Conservation (phyloP, 192 early-diverging fungal genomes). For the Globomyces pollinis-pini region DNA sequence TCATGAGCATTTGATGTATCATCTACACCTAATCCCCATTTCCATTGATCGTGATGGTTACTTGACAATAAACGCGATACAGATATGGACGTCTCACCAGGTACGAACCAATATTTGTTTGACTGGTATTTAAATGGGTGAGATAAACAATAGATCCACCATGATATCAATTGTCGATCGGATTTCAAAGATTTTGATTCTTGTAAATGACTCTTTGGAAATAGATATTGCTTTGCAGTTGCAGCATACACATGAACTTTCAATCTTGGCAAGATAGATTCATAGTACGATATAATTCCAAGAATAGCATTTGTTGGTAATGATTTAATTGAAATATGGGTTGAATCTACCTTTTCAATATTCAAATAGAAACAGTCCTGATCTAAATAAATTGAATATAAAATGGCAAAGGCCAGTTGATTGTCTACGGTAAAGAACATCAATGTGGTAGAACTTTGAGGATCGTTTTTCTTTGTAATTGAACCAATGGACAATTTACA, state of each 20-base stretch:
- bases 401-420: too few relatives aligned
- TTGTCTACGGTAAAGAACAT: too few relatives aligned
- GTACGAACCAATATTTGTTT: neutral
- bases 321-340: too few relatives aligned
- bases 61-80: neutral
- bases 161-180: neutral
- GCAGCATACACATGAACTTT: constrained; percentile 4
- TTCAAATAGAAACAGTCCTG: too few relatives aligned
- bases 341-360: too few relatives aligned
- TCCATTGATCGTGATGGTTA: constrained; percentile 2
- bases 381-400: too few relatives aligned
- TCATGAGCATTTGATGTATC: neutral
- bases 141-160: neutral
- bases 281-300: too few relatives aligned
- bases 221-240: constrained; percentile 8
- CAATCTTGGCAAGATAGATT: too few relatives aligned
- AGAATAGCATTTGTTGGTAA: too few relatives aligned
- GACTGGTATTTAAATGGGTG: neutral
- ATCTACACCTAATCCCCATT: neutral
- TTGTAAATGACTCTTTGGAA: neutral
- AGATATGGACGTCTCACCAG: constrained; percentile 1
- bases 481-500: too few relatives aligned
- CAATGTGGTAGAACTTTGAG: too few relatives aligned
- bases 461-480: too few relatives aligned
- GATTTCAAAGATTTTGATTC: neutral